Evolutionary conservation across 495 filamentous ascomycete genomes (phyloP), one percentile per base, ranked within the genome.

Genomic region (Aspergillus nidulans): DNA sequence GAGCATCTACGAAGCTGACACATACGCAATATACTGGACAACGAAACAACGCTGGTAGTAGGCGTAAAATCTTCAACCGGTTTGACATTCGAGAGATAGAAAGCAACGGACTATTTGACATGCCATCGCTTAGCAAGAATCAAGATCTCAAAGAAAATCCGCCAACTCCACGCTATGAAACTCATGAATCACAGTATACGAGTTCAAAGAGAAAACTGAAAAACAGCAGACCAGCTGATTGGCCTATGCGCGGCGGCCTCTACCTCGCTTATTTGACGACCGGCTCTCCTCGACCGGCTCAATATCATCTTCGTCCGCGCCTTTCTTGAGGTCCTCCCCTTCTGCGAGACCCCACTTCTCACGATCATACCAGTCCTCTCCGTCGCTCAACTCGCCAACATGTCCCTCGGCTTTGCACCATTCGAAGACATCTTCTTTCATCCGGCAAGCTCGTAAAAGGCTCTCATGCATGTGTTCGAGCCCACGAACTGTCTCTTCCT

Each of bases 311-410:
- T 96, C 92, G 53, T 96, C 90, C 49, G 88, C 85, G 2, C 92
- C 92, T 67, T 97, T 97, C 67, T 89, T 90, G 13, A 97, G 75
- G 65, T 91, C 88, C 59, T 90, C 89, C 3, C 70, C 73, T 34
- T 75, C 71, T 2, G 85, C 85, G 39, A 97, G 67, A 3, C 85
- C 85, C 92, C 90, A 96, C 75, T 88, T 86, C 64, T 94, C 89
- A 52, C 82, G 83, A 63, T 97, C 92, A 67, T 95, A 95, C 91
- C 92, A 97, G 65, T 97, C 92, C 73, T 97, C 92, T 3, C 90
- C 90, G 63, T 97, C 92, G 30, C 87, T 92, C 83, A 96, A 74
- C 49, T 86, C 82, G 1, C 90, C 91, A 21, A 88, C 80, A 63
- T 97, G 94, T 5, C 84, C 89, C 69, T 98, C 95, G 0, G 94